Base-by-base conservation (phyloP, 306 rosid species). In the Vigna unguiculata region DNA sequence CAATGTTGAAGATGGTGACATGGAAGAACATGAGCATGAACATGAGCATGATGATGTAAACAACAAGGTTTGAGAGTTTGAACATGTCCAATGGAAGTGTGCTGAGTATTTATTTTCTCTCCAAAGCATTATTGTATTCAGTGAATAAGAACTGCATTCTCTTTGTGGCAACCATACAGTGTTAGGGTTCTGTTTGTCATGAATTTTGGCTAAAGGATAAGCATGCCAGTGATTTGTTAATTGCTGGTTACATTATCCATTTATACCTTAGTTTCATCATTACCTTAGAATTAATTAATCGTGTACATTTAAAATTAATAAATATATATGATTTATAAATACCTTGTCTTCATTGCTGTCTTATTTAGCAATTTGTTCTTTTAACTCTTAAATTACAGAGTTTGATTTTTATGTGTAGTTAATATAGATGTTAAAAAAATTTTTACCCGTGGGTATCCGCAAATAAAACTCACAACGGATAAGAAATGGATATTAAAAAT, bases 1-100 rank as follows among this genome's bases (percentile, higher is more conserved):
- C 57, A 78, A 64, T 78, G 12, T 85, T 78, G 66, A 72, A 68
- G 83, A 13, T 59, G 5, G 19, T 53, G 75, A 46, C 57, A 55
- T 40, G 32, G 68, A 8, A 67, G 66, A 17, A 7, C 82, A 67
- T 59, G 22, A 68, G 11, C 66, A 66, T 4, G 65, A 65, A n/a
- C n/a, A n/a, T n/a, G n/a, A n/a, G 15, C 65, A 65, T 4, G 65
- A 64, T 10, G 49, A 43, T 30, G 51, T 61, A 52, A 60, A 22
- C 34, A 15, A 3, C 28, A 36, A 25, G 58, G 55, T 77, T 14
- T 83, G 67, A 81, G 72, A 21, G 20, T 65, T 40, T 65, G 34
- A 65, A 65, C 9, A 6, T 21, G 19, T 43, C 53, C 53, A 65
- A 41, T 41, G 36, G 19, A 64, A 62, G 25, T 64, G 49, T 64